Evolutionary conservation across 495 filamentous ascomycete species (phyloP).

Genomic region (Trichoderma reesei): DNA sequence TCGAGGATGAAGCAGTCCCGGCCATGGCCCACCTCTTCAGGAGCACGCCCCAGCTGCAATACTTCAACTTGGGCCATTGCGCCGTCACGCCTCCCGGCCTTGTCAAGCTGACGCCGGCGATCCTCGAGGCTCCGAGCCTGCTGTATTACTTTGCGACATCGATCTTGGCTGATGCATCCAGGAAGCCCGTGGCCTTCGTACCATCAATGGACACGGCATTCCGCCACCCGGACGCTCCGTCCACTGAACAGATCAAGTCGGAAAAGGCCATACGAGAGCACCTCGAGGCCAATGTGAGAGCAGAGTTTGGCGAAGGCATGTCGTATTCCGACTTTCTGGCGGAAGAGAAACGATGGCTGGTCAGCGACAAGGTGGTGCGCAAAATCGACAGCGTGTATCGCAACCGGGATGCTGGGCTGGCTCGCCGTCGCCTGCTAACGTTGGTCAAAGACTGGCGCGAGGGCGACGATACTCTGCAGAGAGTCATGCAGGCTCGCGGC

Average conservation of each 20-base stretch:
- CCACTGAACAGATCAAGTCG: constrained; percentile 1
- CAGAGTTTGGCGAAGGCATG: constrained; percentile 15
- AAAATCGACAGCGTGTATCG: constrained; percentile 33
- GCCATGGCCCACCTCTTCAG: constrained; percentile 13
- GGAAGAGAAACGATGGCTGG: constrained; percentile 23
- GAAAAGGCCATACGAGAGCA: constrained; percentile 6
- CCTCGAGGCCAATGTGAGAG: constrained; percentile 20
- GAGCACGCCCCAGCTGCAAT: constrained; percentile 13
- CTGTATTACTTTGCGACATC: constrained; percentile 13
- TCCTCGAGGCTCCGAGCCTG: constrained; percentile 8
- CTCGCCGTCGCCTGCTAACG: constrained; percentile 21
- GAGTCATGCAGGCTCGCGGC: constrained; percentile 9
- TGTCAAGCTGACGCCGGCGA: constrained; percentile 8
- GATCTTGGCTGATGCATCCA: constrained; percentile 9
- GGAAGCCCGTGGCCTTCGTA: neutral
- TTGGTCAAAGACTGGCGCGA: constrained; percentile 20
- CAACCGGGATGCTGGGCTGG: constrained; percentile 28
- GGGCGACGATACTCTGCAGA: constrained; percentile 13
- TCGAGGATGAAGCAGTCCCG: constrained; percentile 14
- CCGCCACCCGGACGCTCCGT: neutral
- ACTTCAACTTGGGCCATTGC: constrained; percentile 20
- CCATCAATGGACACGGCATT: constrained; percentile 6
- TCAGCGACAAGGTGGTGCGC: constrained; percentile 28
- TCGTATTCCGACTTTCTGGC: constrained; percentile 19
- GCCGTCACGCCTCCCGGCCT: constrained; percentile 14